Evolutionary conservation across 2,329 filamentous ascomycete genomes (phyloP).

Genomic region (Colletotrichum spinosum): DNA sequence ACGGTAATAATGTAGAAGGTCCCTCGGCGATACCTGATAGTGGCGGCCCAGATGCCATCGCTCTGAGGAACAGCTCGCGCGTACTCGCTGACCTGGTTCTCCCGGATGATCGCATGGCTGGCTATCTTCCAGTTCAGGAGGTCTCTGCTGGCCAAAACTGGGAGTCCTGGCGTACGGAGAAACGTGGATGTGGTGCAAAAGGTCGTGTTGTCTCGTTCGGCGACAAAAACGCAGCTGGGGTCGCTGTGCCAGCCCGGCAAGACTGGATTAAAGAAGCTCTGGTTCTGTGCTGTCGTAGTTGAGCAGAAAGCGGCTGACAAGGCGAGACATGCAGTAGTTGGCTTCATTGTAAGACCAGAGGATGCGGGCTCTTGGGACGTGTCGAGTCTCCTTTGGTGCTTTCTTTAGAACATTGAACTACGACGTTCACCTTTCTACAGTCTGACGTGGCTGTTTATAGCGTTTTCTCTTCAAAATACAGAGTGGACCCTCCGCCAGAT

Average conservation of each 20-base stretch:
- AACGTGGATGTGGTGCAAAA: conserved; percentile 65
- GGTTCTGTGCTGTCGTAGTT: background rate
- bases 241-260: conserved; percentile 63
- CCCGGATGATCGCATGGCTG: conserved; percentile 52
- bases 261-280: conserved; percentile 52
- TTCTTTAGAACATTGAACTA: too few species aligned
- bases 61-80: conserved; percentile 27
- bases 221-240: conserved; percentile 56
- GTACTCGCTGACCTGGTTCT: conserved; percentile 49
- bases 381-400: too few species aligned
- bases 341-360: too few species aligned
- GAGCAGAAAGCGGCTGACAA: background rate
- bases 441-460: too few species aligned
- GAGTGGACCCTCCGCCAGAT: too few species aligned
- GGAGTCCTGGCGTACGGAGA: conserved; percentile 62
- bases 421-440: too few species aligned
- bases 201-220: conserved; percentile 51
- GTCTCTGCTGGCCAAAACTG: conserved; percentile 63
- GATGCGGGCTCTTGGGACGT: too few species aligned
- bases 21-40: conserved; percentile 54
- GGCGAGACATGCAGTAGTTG: too few species aligned
- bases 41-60: conserved; percentile 58
- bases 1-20: conserved; percentile 52
- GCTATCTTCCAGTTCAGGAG: conserved; percentile 61
- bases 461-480: too few species aligned